Percentiles rank a stretch among this genome's conserved stretches.
These are phyloP conservation scores for Jasminum sambac DNA, from an alignment of 257 asterid genomes.

Conservation along the genomic window DNA sequence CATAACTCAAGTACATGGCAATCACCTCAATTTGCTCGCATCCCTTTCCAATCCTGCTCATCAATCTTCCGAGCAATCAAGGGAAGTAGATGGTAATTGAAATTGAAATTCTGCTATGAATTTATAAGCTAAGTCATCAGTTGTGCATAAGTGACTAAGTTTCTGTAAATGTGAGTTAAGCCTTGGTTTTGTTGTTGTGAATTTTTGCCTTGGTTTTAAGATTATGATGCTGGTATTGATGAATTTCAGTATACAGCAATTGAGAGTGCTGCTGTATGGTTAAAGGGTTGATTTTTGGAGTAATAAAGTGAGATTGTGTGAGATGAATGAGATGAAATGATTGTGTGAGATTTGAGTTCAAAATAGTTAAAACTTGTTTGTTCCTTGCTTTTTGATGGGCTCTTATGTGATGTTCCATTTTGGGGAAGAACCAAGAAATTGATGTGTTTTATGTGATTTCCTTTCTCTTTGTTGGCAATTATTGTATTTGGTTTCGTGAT, in stretches of 20 bases:
- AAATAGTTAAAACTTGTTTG: background rate
- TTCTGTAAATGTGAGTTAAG: background rate
- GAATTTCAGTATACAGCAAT: background rate
- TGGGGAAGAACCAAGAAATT: conserved; percentile 1
- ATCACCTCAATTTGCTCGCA: conserved; percentile 19
- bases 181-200: background rate
- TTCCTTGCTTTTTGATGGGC: background rate
- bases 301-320: background rate
- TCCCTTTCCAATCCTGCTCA: conserved; percentile 6
- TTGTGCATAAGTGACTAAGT: conserved; percentile 4
- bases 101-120: background rate
- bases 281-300: background rate
- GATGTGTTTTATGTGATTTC: background rate
- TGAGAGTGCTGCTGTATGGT: background rate
- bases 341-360: background rate
- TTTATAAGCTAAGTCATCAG: background rate
- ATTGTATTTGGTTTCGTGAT: background rate
- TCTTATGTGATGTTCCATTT: background rate
- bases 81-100: conserved; percentile 10
- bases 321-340: background rate
- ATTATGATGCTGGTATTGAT: background rate
- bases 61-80: background rate
- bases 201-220: background rate
- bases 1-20: conserved; percentile 6
- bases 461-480: background rate